Base-by-base conservation (phyloP, 495 filamentous ascomycete genomes). In the Xeromyces bisporus region DNA sequence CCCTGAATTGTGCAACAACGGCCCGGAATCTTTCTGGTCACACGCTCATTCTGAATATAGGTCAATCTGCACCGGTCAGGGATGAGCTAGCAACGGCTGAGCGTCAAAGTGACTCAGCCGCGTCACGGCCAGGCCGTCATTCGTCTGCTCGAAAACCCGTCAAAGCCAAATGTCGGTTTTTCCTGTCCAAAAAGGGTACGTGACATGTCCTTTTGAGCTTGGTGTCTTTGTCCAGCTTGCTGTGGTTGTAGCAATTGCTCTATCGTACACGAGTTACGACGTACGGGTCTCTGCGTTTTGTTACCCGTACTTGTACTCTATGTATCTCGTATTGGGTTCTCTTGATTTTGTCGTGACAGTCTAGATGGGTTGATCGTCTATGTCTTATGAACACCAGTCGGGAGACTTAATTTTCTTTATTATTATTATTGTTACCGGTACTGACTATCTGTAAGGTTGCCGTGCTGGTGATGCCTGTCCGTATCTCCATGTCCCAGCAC, bases 381-480 rank as follows among this genome's bases (percentile, higher is more conserved):
- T n/a, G n/a, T n/a, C n/a, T n/a, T n/a, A n/a, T n/a, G n/a, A n/a
- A n/a, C n/a, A n/a, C n/a, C n/a, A n/a, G n/a, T n/a, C n/a, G n/a
- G n/a, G n/a, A n/a, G n/a, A n/a, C n/a, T n/a, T n/a, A n/a, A n/a
- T n/a, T n/a, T n/a, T n/a, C n/a, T n/a, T n/a, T n/a, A n/a, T n/a
- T n/a, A n/a, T n/a, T n/a, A n/a, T n/a, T n/a, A n/a, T n/a, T n/a
- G n/a, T n/a, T n/a, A n/a, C n/a, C 23, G 28, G 41, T 35, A 25
- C 47, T 55, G 34, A 55, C 36, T 16, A 29, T 12, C 7, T n/a
- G 32, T 10, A 17, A 64, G 60, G 60, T 13, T 64, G 60, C 33
- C 47, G 58, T 29, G 38, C 52, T 30, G 60, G 60, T 18, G 41
- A 51, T 17, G 35, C 47, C 21, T 64, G 60, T 26, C 56, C 53